These are phyloP conservation scores for Kwoniella europaea DNA, from an alignment of 768 basidiomycete genomes.

Conservation along the genomic window DNA sequence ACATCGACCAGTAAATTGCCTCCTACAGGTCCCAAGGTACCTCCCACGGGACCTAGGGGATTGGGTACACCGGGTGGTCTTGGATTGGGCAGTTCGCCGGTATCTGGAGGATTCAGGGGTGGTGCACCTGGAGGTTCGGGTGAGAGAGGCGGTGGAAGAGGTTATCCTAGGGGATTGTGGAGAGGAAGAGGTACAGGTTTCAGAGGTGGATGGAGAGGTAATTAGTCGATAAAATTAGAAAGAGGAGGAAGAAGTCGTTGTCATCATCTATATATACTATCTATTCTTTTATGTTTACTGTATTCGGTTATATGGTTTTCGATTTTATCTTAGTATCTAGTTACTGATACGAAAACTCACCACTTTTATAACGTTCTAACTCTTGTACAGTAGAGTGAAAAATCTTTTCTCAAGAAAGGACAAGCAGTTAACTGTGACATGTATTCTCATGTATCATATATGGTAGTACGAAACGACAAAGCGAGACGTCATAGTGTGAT, in stretches of 20 bases:
- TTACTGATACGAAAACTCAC: neutral
- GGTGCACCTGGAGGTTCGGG: slow-evolving; percentile 8
- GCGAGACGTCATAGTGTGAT: neutral
- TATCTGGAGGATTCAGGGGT: slow-evolving; percentile 20
- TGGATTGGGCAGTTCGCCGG: slow-evolving; percentile 11
- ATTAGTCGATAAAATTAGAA: slow-evolving; percentile 60
- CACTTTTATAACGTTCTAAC: neutral
- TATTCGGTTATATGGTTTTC: neutral
- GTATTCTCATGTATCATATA: neutral
- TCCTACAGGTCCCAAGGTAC: slow-evolving; percentile 39
- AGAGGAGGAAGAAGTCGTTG: neutral
- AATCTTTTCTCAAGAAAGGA: no score
- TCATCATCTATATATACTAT: no score
- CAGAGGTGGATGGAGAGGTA: slow-evolving; percentile 27
- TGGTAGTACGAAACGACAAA: neutral
- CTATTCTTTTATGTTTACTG: neutral
- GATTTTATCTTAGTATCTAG: neutral
- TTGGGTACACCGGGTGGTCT: slow-evolving; percentile 6
- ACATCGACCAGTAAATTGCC: slow-evolving; percentile 6
- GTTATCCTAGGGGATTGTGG: slow-evolving; percentile 16
- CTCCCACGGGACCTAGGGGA: slow-evolving; percentile 36
- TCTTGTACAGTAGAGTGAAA: neutral
- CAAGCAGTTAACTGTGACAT: neutral
- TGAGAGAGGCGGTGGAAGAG: slow-evolving; percentile 19
- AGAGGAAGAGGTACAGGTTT: slow-evolving; percentile 18